Conservation (phyloP, 148 eudicot genomes). For the Rhododendron mucronatum region DNA sequence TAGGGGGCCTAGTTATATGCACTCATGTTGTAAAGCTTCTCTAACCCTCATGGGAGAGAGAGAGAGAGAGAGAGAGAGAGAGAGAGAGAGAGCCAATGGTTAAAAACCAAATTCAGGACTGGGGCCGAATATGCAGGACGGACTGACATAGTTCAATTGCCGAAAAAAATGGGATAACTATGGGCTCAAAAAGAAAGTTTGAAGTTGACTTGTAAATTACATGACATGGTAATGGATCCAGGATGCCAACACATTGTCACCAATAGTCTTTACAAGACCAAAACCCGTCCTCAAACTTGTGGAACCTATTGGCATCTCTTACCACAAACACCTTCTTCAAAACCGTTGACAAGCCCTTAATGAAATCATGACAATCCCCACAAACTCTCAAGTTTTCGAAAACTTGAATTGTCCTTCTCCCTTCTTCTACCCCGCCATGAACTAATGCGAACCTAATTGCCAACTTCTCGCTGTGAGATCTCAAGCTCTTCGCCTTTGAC, state of each 20-base stretch:
- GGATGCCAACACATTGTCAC: constrained; percentile 21
- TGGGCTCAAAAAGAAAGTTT: not conserved
- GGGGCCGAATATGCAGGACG: too few relatives aligned
- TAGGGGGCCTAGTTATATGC: not conserved
- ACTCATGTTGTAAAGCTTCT: too few relatives aligned
- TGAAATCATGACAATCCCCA: too few relatives aligned
- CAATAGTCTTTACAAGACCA: constrained; percentile 80
- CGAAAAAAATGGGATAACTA: too few relatives aligned
- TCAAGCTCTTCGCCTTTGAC: constrained; percentile 63
- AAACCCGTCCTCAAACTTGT: constrained; percentile 56
- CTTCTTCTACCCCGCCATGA: constrained; percentile 27
- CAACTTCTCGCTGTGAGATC: constrained; percentile 70
- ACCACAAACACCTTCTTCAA: constrained; percentile 44
- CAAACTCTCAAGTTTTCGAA: constrained; percentile 66
- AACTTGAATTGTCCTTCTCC: constrained; percentile 37
- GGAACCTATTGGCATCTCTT: constrained; percentile 78
- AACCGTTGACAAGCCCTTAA: too few relatives aligned
- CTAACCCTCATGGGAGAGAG: too few relatives aligned
- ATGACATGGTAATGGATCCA: not conserved
- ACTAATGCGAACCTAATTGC: constrained; percentile 68
- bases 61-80: too few relatives aligned
- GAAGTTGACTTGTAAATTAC: too few relatives aligned
- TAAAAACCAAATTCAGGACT: too few relatives aligned
- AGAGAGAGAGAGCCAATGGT: too few relatives aligned
- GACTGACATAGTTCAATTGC: too few relatives aligned